Base-by-base conservation (phyloP, 108 stramenopile genomes). In the Bacterosira constricta region DNA sequence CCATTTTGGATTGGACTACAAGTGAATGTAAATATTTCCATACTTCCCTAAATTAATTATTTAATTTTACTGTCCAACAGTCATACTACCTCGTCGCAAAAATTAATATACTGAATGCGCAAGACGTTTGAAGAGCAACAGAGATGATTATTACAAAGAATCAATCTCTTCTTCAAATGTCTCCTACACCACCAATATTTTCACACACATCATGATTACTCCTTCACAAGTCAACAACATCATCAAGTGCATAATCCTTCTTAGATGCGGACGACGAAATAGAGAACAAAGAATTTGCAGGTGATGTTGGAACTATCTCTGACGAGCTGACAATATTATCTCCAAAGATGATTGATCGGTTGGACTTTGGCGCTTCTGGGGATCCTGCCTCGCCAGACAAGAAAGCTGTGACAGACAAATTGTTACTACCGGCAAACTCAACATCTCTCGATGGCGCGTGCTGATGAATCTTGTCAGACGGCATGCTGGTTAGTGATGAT, bases 211-310 rank as follows among this genome's bases (percentile, higher is more conserved):
- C 4, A 23, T n/a, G 3, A n/a, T 10, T 25, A 42, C 6, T n/a
- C 41, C 37, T 42, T 56, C 21, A 56, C 55, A 56, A 56, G n/a
- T 56, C 55, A 36, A 56, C 55, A 20, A 34, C 34, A 34, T 56
- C 55, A 20, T 37, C 55, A 20, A 56, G 32, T 0, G 20, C 34
- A 34, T 12, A 20, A n/a, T 32, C 35, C n/a, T 36, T 56, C 55
- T 4, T 36, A 32, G 55, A 56, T 18, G 4, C 35, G 35, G 15
- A 10, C 0, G 55, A 56, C 11, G 35, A 1, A 37, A 3, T 3
- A 23, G 47, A 49, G 18, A 49, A 49, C 47, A 49, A 25, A 8
- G 11, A 49, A 11, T 49, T 49, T 10, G 47, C 18, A 11, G 47
- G 47, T 11, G 47, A 49, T 21, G 26, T 5, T 25, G 47, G 47